Percentiles rank a stretch among this genome's conserved stretches.
phyloP scores from a whole-genome alignment of 352 stramenopile species.

The Aphanomyces cochlioides region DNA sequence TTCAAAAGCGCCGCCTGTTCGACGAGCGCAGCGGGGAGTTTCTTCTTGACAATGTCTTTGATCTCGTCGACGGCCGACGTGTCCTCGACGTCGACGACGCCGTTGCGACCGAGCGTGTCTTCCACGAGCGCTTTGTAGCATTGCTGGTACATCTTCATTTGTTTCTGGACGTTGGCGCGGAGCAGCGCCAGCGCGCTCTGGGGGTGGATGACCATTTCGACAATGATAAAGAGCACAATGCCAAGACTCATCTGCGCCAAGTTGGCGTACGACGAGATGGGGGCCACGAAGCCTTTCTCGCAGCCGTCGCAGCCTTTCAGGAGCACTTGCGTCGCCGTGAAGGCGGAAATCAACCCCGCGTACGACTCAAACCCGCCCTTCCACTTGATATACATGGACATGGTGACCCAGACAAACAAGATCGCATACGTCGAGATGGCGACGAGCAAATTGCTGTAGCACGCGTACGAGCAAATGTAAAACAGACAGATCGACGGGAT shows the following conservation, averaged over 20 bases:
- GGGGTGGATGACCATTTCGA: conserved; percentile 62
- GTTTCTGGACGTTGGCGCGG: conserved; percentile 71
- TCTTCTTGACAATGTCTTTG: conserved; percentile 48
- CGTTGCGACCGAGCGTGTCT: conserved; percentile 47
- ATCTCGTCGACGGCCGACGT: neutral
- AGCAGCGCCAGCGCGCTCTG: conserved; percentile 63
- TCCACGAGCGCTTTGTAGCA: conserved; percentile 65
- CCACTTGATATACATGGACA: conserved; percentile 47
- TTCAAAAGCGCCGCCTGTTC: conserved; percentile 58
- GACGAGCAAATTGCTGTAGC: neutral
- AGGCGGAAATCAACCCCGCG: conserved; percentile 66
- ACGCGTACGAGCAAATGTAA: conserved; percentile 49
- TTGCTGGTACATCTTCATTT: conserved; percentile 56
- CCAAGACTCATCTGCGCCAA: conserved; percentile 74
- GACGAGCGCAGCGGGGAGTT: conserved; percentile 51
- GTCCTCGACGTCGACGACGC: conserved; percentile 1
- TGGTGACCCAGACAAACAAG: neutral
- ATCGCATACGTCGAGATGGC: conserved; percentile 26
- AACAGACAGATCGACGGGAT: conserved; percentile 80
- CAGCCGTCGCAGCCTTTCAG: conserved; percentile 61
- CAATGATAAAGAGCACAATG: conserved; percentile 71
- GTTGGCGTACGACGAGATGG: conserved; percentile 67
- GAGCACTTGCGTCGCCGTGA: conserved; percentile 59
- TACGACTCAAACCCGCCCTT: conserved; percentile 64
- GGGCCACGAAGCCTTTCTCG: conserved; percentile 33